Evolutionary conservation across 495 filamentous ascomycete species (phyloP).

Genomic region (Xylaria cubensis): DNA sequence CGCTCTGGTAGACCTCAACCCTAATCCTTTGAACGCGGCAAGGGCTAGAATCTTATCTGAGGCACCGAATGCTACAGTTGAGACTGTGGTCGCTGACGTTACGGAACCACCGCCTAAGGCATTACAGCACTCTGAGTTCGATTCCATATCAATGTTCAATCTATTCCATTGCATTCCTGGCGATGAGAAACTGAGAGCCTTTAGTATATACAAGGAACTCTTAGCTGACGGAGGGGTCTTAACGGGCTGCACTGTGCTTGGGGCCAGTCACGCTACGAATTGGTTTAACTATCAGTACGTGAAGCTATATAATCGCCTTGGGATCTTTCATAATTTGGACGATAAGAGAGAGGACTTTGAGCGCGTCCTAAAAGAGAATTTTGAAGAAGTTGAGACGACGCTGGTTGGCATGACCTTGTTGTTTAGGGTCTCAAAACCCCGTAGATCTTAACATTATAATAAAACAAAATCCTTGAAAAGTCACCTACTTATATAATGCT

Average conservation of each 20-base stretch:
- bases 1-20: conserved; percentile 43
- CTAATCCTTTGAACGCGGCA: conserved; percentile 32
- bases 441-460: not conserved
- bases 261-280: conserved; percentile 41
- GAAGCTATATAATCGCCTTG: conserved; percentile 39
- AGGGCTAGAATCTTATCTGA: conserved; percentile 25
- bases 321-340: conserved; percentile 38
- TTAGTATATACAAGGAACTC: conserved; percentile 35
- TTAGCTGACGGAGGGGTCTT: conserved; percentile 44
- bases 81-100: conserved; percentile 32
- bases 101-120: conserved; percentile 27
- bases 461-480: not conserved
- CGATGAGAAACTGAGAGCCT: conserved; percentile 27
- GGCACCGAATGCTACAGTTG: conserved; percentile 21
- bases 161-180: conserved; percentile 49
- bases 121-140: conserved; percentile 33
- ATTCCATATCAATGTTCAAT: conserved; percentile 50
- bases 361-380: conserved; percentile 38
- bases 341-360: conserved; percentile 45
- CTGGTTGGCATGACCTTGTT: conserved; percentile 33
- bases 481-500: not conserved
- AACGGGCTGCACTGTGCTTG: conserved; percentile 45
- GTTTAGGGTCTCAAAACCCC: conserved; percentile 6
- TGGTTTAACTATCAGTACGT: conserved; percentile 45
- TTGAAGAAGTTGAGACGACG: conserved; percentile 40